Conservation (phyloP, 164 flowering plant species). For the Aristolochia californica region DNA sequence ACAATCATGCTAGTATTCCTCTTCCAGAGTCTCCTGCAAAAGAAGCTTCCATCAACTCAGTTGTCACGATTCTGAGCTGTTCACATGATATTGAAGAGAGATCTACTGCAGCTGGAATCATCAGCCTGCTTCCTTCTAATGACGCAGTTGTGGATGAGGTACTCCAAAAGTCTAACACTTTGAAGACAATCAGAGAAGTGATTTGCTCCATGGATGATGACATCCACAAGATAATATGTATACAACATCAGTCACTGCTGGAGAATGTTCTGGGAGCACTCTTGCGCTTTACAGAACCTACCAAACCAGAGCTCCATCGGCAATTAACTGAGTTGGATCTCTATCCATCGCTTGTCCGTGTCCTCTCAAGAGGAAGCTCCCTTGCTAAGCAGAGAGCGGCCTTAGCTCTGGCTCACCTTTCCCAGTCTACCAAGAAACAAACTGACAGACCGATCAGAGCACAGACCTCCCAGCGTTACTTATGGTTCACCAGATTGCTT, state of each 20-base stretch:
- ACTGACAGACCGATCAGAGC: not conserved
- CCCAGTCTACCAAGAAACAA: constrained; percentile 7
- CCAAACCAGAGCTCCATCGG: constrained; percentile 15
- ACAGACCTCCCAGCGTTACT: constrained; percentile 2
- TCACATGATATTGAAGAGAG: constrained; percentile 12
- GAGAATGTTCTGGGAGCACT: constrained; percentile 21
- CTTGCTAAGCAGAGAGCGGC: constrained; percentile 19
- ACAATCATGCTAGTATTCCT: constrained; percentile 13
- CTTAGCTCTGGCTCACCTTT: constrained; percentile 14
- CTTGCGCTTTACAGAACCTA: constrained; percentile 13
- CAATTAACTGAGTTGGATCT: constrained; percentile 13
- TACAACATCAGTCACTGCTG: constrained; percentile 6
- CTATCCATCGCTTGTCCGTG: constrained; percentile 14
- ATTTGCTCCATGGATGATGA: constrained; percentile 9
- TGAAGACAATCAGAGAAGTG: constrained; percentile 19
- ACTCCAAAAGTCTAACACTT: constrained; percentile 12
- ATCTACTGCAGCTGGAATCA: constrained; percentile 17
- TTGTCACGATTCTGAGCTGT: constrained; percentile 15
- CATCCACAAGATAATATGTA: not conserved
- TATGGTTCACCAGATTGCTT: constrained; percentile 1
- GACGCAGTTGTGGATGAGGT: constrained; percentile 14
- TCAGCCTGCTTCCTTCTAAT: constrained; percentile 13
- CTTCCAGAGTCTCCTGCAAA: constrained; percentile 17
- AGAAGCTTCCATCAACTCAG: constrained; percentile 12
- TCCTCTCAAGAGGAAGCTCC: constrained; percentile 19